phyloP scores from a whole-genome alignment of 1,284 basidiomycete species.

The Tremellales sp. region DNA sequence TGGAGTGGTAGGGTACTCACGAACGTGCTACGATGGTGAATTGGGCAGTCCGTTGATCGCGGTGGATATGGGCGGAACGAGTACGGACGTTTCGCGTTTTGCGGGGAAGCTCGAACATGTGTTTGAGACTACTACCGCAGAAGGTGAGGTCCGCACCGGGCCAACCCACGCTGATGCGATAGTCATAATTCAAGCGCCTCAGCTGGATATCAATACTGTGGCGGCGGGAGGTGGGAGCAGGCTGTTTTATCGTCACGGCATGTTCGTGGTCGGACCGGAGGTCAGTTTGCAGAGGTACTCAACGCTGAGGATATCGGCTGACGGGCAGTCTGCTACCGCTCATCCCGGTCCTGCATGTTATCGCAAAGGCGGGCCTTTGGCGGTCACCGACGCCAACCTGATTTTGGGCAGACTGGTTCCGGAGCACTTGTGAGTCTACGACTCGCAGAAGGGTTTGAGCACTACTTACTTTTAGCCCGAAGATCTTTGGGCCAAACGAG shows the following conservation, averaged over 20 bases:
- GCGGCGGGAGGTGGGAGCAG: slow-evolving; percentile 48
- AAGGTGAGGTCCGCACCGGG: slow-evolving; percentile 39
- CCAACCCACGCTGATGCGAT: too few species aligned
- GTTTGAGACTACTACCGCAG: slow-evolving; percentile 71
- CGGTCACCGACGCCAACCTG: slow-evolving; percentile 49
- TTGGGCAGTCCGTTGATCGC: slow-evolving; percentile 35
- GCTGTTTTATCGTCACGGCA: slow-evolving; percentile 44
- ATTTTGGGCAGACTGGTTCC: slow-evolving; percentile 43
- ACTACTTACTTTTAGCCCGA: slow-evolving; percentile 13
- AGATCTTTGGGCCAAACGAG: slow-evolving; percentile 52
- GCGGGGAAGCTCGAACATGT: slow-evolving; percentile 37
- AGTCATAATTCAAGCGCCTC: slow-evolving; percentile 29
- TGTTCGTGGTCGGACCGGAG: slow-evolving; percentile 32
- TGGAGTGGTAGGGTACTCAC: slow-evolving; percentile 53
- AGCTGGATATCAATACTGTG: slow-evolving; percentile 41
- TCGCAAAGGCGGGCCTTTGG: slow-evolving; percentile 47
- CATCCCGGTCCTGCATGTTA: slow-evolving; percentile 44
- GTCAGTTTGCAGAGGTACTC: slow-evolving; percentile 2
- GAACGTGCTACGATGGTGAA: slow-evolving; percentile 37
- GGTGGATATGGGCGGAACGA: slow-evolving; percentile 54
- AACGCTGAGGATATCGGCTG: too few species aligned
- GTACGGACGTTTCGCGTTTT: slow-evolving; percentile 56
- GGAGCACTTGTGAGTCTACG: slow-evolving; percentile 18
- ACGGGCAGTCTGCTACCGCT: slow-evolving; percentile 35
- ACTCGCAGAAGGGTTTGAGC: slow-evolving; percentile 4